Evolutionary conservation across 495 filamentous ascomycete genomes (phyloP), one percentile per base, ranked within the genome.

Genomic region (Hypoxylon rickii): DNA sequence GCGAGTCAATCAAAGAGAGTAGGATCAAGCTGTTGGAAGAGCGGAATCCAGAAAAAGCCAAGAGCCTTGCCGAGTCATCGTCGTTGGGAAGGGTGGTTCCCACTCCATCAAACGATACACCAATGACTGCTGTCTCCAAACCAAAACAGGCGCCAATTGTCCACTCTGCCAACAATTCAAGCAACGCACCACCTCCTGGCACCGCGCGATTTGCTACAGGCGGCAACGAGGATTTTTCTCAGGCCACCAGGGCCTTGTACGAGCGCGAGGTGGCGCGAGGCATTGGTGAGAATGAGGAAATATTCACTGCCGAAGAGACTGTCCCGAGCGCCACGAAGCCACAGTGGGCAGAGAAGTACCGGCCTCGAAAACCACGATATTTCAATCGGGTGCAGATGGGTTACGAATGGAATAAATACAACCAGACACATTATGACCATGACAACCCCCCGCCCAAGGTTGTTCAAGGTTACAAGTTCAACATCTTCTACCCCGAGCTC

Each of bases 371-470:
- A 74, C 95, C 94, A 7, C 83, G 89, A 22, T 97, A 97, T 74
- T 97, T 99, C 80, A 97, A 97, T 68, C 86, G 94, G 16, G 92
- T 97, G 33, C 92, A 96, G 72, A 97, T 96, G 90, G 94, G 94
- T 33, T 99, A 97, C 72, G 94, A 99, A 69, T 99, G 94, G 94
- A 99, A 99, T 70, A 99, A 99, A 68, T 99, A 99, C 78, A 99
- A 99, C 64, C 94, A 99, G 72, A 99, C 94, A 1, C 94, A 99
- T 75, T 99, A 99, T 74, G 95, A 97, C 66, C 93, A 97, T 70
- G 95, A 97, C 65, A 96, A 99, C 63, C 94, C 94, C 5, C 94
- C 94, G 2, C 94, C 94, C 11, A 96, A 97, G 72, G 94, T 98
- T 16, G 94, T 98, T 38, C 94, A 98, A 72, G 94, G 94, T 24